Evolutionary conservation across 352 stramenopile genomes (phyloP), one percentile per base, ranked within the genome.

Genomic region (Pythium angustatum): DNA sequence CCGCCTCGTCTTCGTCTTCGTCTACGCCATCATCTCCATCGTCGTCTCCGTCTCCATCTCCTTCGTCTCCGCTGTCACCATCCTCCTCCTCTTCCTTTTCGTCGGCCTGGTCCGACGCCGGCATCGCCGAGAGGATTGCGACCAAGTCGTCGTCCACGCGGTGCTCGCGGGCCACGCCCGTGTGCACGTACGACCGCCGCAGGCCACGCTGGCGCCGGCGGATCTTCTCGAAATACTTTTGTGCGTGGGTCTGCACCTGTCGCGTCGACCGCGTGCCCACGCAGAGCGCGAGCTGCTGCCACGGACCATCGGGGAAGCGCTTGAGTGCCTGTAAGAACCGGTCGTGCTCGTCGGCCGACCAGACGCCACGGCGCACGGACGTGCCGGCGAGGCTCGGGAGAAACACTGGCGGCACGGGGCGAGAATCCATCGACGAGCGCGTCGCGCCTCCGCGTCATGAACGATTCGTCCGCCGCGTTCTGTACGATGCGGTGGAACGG

Each of bases 341-440:
- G 38, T 76, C 69, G 52, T 76, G 69, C 40, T 76, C 69, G 14
- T 73, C 65, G 1, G 57, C 38, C 2, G 64, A 65, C 69, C 69
- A 76, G 26, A 72, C 49, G 14, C 58, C 64, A n/a, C 53, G 64
- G 3, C 51, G 57, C 22, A 48, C 45, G 6, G 24, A 38, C 5
- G 45, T 33, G 3, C 43, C 34, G 15, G 57, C n/a, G 47, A 53
- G 43, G 55, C 28, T 53, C 11, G 53, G 26, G 26, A 60, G 36
- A 51, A 51, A 41, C 24, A 60, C 38, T 27, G 53, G 40, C 38
- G 38, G 40, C 53, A 60, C 53, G 40, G 34, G 53, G 53, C 53
- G 53, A 40, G 53, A 60, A 41, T 60, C 53, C 53, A 60, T 60
- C 40, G 53, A 60, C 28, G 48, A 30, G 17, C 28, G n/a, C 22